A percentile compares a stretch with the other conserved stretches of the same genome.
phyloP scores from a whole-genome alignment of 495 filamentous ascomycete genomes.

The Parmelia sp. region DNA sequence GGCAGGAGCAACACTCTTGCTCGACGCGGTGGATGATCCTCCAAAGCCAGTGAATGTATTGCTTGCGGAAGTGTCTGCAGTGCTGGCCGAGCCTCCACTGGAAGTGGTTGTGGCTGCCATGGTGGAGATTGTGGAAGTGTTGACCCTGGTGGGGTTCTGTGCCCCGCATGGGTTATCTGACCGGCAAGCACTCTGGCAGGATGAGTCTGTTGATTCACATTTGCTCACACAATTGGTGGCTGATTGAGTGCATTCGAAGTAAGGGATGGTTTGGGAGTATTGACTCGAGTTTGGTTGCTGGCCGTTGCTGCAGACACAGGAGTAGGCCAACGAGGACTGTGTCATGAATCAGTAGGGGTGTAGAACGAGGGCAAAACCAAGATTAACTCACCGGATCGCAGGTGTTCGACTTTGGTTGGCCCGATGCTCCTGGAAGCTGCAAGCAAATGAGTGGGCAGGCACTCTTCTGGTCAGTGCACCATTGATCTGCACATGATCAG shows the following conservation, averaged over 20 bases:
- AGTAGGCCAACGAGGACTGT: constrained; percentile 60
- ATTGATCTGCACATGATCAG: constrained; percentile 45
- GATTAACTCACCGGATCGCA: constrained; percentile 63
- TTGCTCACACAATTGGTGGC: constrained; percentile 61
- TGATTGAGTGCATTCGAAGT: constrained; percentile 69
- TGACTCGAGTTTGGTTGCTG: constrained; percentile 67
- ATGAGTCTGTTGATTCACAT: constrained; percentile 50
- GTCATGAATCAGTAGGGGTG: constrained; percentile 1
- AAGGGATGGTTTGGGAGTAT: constrained; percentile 82
- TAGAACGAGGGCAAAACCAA: neutral
- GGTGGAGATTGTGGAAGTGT: constrained; percentile 44
- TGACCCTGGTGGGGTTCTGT: constrained; percentile 56
- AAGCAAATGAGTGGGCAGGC: constrained; percentile 75
- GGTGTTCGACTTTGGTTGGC: constrained; percentile 49
- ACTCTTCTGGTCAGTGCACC: constrained; percentile 62
- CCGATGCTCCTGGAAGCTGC: constrained; percentile 51
- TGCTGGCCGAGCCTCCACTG: constrained; percentile 30
- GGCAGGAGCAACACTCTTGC: constrained; percentile 29
- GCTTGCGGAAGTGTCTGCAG: constrained; percentile 25
- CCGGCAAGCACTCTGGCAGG: constrained; percentile 60
- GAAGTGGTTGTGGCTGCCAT: constrained; percentile 39
- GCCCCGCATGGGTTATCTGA: constrained; percentile 75
- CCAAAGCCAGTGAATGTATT: constrained; percentile 47
- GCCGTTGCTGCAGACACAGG: constrained; percentile 71
- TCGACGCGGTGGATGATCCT: constrained; percentile 35